Percentiles rank a stretch among this genome's conserved stretches.
Evolutionary conservation across 2,329 filamentous ascomycete species (phyloP).

Genomic region (Fusarium poae): DNA sequence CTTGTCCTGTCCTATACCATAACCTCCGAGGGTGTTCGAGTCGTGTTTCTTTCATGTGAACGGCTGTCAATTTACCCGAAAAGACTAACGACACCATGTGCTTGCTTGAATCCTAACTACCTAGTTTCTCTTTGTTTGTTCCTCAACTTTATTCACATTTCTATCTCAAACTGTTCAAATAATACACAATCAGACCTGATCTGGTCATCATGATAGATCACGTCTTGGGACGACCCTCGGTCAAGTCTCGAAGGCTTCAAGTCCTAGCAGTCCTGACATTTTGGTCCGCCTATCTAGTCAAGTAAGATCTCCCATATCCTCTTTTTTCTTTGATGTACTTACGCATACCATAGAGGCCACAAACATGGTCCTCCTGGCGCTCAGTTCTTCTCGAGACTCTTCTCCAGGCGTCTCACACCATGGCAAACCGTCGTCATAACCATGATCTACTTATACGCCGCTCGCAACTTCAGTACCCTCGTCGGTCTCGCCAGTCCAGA

Average conservation of each 20-base stretch:
- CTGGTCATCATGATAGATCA: slow-evolving; percentile 77
- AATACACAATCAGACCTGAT: slow-evolving; percentile 5
- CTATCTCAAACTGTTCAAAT: not conserved
- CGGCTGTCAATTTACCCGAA: slow-evolving; percentile 24
- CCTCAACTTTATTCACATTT: not conserved
- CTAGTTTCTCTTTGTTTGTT: slow-evolving; percentile 30
- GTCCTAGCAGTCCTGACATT: slow-evolving; percentile 91
- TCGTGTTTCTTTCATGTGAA: slow-evolving; percentile 48
- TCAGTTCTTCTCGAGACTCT: slow-evolving; percentile 76
- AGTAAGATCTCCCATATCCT: slow-evolving; percentile 60
- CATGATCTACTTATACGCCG: slow-evolving; percentile 90
- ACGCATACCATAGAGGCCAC: slow-evolving; percentile 73
- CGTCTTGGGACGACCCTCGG: slow-evolving; percentile 89
- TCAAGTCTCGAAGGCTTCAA: slow-evolving; percentile 91
- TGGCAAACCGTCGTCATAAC: slow-evolving; percentile 93
- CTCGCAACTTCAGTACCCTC: slow-evolving; percentile 93
- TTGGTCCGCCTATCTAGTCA: slow-evolving; percentile 87
- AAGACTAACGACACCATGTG: slow-evolving; percentile 36
- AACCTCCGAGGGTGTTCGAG: slow-evolving; percentile 34
- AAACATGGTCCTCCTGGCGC: slow-evolving; percentile 87
- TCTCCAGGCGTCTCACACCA: slow-evolving; percentile 79
- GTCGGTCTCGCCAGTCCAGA: slow-evolving; percentile 92
- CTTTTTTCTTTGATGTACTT: slow-evolving; percentile 29
- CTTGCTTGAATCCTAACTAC: slow-evolving; percentile 19
- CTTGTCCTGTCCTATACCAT: slow-evolving; percentile 18